phyloP scores from a whole-genome alignment of 495 filamentous ascomycete genomes.

The Elasticomyces elasticus region DNA sequence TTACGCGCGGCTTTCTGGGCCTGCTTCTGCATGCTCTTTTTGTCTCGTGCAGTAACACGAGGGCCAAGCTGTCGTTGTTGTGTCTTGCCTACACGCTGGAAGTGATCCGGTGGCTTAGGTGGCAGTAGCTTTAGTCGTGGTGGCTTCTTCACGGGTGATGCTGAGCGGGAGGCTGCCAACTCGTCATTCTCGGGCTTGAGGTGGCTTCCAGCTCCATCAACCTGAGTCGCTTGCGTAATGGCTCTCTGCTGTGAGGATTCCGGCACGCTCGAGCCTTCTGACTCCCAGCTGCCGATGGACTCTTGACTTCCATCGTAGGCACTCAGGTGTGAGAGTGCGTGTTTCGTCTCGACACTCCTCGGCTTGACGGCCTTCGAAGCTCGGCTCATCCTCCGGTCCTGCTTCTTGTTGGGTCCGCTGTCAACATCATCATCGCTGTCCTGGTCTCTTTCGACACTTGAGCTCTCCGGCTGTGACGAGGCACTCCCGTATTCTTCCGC shows the following conservation, averaged over 20 bases:
- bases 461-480: slow-evolving; percentile 32
- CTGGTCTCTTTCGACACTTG: slow-evolving; percentile 40
- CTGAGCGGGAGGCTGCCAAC: background rate
- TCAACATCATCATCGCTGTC: slow-evolving; percentile 38
- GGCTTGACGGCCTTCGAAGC: slow-evolving; percentile 15
- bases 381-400: slow-evolving; percentile 35
- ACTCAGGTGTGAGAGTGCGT: slow-evolving; percentile 11
- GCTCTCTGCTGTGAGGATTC: slow-evolving; percentile 9
- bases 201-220: background rate
- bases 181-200: background rate
- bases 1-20: slow-evolving; percentile 40
- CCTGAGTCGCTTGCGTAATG: slow-evolving; percentile 4
- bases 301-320: slow-evolving; percentile 20
- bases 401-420: slow-evolving; percentile 41
- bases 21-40: slow-evolving; percentile 33
- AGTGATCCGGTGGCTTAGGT: slow-evolving; percentile 12
- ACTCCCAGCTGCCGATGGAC: slow-evolving; percentile 19
- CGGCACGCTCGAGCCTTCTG: slow-evolving; percentile 15
- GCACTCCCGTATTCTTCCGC: slow-evolving; percentile 35
- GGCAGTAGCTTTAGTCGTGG: slow-evolving; percentile 19
- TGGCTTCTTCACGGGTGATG: slow-evolving; percentile 7
- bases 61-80: slow-evolving; percentile 22
- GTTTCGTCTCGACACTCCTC: slow-evolving; percentile 11
- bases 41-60: slow-evolving; percentile 28
- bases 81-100: slow-evolving; percentile 13